Percentiles rank a stretch among this genome's conserved stretches.
Conservation (phyloP, 345 rosid species). For the Eucalyptus sideroxylon region DNA sequence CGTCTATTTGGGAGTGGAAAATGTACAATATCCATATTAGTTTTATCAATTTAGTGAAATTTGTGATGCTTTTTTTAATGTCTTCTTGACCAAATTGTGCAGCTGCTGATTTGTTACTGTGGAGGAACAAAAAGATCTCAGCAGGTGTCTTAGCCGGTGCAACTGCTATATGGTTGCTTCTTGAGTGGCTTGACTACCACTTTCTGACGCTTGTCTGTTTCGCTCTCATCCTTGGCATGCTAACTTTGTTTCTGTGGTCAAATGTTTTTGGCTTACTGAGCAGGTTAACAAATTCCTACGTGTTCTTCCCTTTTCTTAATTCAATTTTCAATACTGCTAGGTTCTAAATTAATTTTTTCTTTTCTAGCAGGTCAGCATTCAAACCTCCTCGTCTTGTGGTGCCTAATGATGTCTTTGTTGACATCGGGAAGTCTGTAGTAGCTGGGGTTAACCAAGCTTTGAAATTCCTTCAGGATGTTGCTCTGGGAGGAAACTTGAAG, state of each 20-base stretch:
- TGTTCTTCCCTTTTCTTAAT: background rate
- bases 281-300: constrained; percentile 18
- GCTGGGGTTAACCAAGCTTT: constrained; percentile 54
- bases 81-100: background rate
- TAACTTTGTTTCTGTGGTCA: constrained; percentile 70
- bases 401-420: constrained; percentile 67
- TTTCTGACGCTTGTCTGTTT: constrained; percentile 56
- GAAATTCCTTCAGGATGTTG: constrained; percentile 61
- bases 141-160: constrained; percentile 59
- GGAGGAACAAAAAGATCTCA: constrained; percentile 98
- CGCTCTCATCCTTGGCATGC: constrained; percentile 66
- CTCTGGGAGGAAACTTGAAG: constrained; percentile 65
- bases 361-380: constrained; percentile 39
- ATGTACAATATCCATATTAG: constrained; percentile 18
- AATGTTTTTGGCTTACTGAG: constrained; percentile 62
- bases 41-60: background rate
- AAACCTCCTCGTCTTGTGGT: constrained; percentile 67
- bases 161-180: constrained; percentile 75
- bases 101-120: constrained; percentile 97
- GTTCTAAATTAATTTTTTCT: background rate
- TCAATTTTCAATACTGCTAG: background rate
- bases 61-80: background rate
- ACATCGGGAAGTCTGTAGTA: constrained; percentile 48
- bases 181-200: constrained; percentile 91
- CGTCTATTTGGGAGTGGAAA: constrained; percentile 82